Evolutionary conservation across 805 yeast species (phyloP), one percentile per base, ranked within the genome.

Genomic region (Candida pini): DNA sequence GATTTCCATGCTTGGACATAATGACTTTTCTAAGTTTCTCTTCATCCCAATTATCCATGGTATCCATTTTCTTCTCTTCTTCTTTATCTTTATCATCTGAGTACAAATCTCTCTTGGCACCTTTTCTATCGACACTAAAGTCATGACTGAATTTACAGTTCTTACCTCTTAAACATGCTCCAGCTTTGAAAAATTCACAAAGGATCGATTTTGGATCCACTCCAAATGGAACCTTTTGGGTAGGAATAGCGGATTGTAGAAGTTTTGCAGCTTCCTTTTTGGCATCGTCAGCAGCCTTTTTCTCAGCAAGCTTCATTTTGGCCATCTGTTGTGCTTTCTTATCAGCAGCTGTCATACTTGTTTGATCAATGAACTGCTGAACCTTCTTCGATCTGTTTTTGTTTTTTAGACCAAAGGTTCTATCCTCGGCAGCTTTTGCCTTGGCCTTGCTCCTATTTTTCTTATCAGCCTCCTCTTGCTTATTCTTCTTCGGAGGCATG

Each of bases 41-140:
- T 63, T 90, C 97, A 63, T 92, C 97, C 97, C 97, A 90, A 30
- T 70, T 71, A 50, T 88, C 97, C 96, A 90, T 88, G 5, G 92
- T 85, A 61, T 92, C 97, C 15, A 68, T 69, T 26, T 31, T 38
- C 47, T 44, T 52, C 8, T 62, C 70, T 21, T 51, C 56, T 8
- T 62, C 70, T 21, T 50, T 56, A 31, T 62, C 65, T 59, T 96
- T 77, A 25, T 80, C 87, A 64, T 92, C 98, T 9, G 92, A 78
- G 64, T 92, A 92, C 51, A 90, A 71, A 64, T 92, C 97, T 62
- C 72, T 88, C 78, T 92, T 92, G 32, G 73, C 85, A 22, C 82
- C 85, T 60, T 83, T 89, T 60, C 96, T 78, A 24, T 89, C 97
- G 18, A 86, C 73, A 41, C 75, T 71, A 55, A 85, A 61, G 58